Evolutionary conservation across 352 stramenopile species (phyloP), one percentile per base, ranked within the genome.

Genomic region (Globisporangium cylindrosporum): DNA sequence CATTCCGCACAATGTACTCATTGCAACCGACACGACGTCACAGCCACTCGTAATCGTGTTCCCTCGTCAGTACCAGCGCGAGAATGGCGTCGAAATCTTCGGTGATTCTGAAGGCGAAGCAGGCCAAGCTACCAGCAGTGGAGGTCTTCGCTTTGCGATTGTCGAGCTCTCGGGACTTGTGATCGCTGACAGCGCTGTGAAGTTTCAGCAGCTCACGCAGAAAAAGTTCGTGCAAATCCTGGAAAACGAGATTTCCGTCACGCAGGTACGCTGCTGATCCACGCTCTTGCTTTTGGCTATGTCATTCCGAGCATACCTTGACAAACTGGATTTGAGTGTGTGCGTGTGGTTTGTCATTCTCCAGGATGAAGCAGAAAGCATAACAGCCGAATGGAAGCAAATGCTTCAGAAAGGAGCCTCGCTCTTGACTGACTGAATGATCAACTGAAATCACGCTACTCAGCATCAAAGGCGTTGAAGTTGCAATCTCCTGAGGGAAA

Each of bases 121-220:
- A 29, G 12, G 38, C 1, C 38, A 46, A 46, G 38, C 4, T n/a
- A 7, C 24, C 34, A 15, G 32, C 15, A 5, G 18, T 36, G 72
- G 68, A 22, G 71, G 64, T 6, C 63, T 93, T 12, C 77, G 81
- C 8, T 80, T 90, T 32, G 86, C 86, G 0, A 72, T 93, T 10
- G 83, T 81, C 14, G 86, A 93, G 55, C 65, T 91, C 24, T 69
- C 79, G 1, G 86, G 86, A 6, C 74, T 93, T 2, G 62, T 92
- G 15, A 67, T 92, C 32, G 73, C 76, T 29, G 72, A 73, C 22
- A 73, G 81, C 25, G 59, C 68, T 6, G n/a, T 43, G 1, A 67
- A 25, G 4, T 90, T 82, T 41, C 43, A 74, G 0, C 53, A 70
- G 0, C 64, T 93, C 9, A 76, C 65, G 0, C 73, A 93, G 46